phyloP scores from a whole-genome alignment of 257 asterid genomes.

The Plantago ovata region DNA sequence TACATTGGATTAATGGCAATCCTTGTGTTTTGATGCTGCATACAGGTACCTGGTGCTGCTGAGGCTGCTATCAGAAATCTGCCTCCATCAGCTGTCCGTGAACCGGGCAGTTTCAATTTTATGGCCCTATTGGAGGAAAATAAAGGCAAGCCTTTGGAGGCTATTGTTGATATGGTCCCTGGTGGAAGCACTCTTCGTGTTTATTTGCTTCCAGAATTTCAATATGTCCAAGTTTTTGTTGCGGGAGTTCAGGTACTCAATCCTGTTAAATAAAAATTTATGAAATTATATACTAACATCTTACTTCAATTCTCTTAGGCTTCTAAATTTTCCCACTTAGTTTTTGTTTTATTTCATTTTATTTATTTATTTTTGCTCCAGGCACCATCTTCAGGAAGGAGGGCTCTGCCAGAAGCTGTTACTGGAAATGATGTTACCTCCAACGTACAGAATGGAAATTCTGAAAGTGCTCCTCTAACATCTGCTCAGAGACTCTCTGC shows the following conservation, averaged over 20 bases:
- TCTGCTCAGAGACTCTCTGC: slow-evolving; percentile 87
- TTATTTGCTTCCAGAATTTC: slow-evolving; percentile 89
- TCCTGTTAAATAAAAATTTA: background rate
- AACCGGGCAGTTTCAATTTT: slow-evolving; percentile 71
- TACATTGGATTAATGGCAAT: background rate
- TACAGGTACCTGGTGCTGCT: slow-evolving; percentile 78
- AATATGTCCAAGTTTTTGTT: slow-evolving; percentile 78
- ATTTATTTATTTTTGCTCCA: slow-evolving; percentile 23
- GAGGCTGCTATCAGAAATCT: slow-evolving; percentile 70
- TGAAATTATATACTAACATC: background rate
- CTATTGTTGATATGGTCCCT: slow-evolving; percentile 89
- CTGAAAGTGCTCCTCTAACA: slow-evolving; percentile 60
- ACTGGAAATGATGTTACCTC: slow-evolving; percentile 37
- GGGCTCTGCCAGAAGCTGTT: slow-evolving; percentile 52
- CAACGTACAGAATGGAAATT: slow-evolving; percentile 67
- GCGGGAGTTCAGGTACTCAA: slow-evolving; percentile 86
- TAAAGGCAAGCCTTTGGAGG: slow-evolving; percentile 92
- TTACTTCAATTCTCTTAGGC: no score
- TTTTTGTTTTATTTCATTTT: background rate
- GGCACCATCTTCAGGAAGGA: slow-evolving; percentile 93
- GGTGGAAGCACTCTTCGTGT: slow-evolving; percentile 96
- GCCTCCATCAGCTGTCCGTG: slow-evolving; percentile 87
- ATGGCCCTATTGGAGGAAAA: slow-evolving; percentile 66
- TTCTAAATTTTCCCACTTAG: background rate
- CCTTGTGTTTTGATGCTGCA: slow-evolving; percentile 12